Conservation (phyloP, 352 stramenopile genomes). For the Stephanocyclus meneghinianus region DNA sequence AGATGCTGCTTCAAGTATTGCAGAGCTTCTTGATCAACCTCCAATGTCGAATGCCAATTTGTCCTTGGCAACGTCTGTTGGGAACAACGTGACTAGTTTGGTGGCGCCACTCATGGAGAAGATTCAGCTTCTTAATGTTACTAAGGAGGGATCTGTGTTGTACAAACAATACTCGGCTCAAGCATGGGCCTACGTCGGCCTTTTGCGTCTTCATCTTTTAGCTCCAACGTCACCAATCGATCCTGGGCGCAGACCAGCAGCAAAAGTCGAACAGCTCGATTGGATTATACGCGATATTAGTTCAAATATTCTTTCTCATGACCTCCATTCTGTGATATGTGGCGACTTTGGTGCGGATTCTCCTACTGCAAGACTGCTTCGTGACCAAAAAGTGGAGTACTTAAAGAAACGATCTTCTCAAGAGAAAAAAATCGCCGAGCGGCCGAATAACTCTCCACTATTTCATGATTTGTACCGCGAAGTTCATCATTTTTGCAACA, state of each 20-base stretch:
- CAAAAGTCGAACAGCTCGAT: slow-evolving; percentile 91
- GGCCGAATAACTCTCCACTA: slow-evolving; percentile 72
- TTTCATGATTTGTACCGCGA: slow-evolving; percentile 85
- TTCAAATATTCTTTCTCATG: slow-evolving; percentile 61
- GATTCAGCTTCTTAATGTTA: slow-evolving; percentile 49
- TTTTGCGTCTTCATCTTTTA: slow-evolving; percentile 91
- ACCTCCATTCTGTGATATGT: slow-evolving; percentile 59
- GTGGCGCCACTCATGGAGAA: slow-evolving; percentile 50
- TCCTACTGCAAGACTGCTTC: slow-evolving; percentile 30
- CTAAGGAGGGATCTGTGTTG: slow-evolving; percentile 35
- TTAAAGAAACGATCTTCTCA: slow-evolving; percentile 59
- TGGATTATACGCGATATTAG: slow-evolving; percentile 81
- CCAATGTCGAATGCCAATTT: slow-evolving; percentile 34
- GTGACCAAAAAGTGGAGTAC: slow-evolving; percentile 28
- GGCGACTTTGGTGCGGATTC: slow-evolving; percentile 64
- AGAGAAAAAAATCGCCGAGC: slow-evolving; percentile 83
- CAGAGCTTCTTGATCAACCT: slow-evolving; percentile 35
- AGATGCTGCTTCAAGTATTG: slow-evolving; percentile 20
- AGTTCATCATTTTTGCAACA: slow-evolving; percentile 82
- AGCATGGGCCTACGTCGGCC: slow-evolving; percentile 88
- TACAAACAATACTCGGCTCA: slow-evolving; percentile 60
- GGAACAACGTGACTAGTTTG: slow-evolving; percentile 30
- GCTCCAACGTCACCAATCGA: slow-evolving; percentile 93
- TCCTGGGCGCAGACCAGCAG: slow-evolving; percentile 89
- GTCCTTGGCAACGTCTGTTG: slow-evolving; percentile 23